phyloP scores from a whole-genome alignment of 2,329 filamentous ascomycete genomes.

The Alternaria incomplexa region DNA sequence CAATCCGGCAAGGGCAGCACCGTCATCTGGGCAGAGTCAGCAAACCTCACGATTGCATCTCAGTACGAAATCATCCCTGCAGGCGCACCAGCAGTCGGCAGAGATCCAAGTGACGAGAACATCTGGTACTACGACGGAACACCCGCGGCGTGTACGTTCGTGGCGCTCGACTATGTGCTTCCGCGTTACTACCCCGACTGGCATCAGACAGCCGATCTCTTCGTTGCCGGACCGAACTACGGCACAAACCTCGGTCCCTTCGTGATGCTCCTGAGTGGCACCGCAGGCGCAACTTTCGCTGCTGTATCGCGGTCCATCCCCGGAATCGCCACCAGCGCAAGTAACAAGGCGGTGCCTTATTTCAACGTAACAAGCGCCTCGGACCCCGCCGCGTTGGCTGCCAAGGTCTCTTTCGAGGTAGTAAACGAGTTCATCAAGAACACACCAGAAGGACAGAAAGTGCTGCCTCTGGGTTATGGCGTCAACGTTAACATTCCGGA shows the following conservation, averaged over 20 bases:
- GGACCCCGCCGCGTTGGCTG: constrained; percentile 54
- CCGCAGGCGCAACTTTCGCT: constrained; percentile 57
- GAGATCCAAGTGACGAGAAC: constrained; percentile 58
- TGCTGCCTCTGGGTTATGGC: constrained; percentile 60
- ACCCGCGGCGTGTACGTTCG: constrained; percentile 61
- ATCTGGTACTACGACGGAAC: constrained; percentile 69
- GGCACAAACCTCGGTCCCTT: constrained; percentile 62
- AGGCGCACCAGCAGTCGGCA: constrained; percentile 57
- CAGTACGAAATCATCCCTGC: constrained; percentile 56
- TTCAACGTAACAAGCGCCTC: constrained; percentile 54
- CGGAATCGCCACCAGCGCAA: constrained; percentile 58
- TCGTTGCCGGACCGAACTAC: constrained; percentile 63
- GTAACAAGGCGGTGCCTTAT: constrained; percentile 49
- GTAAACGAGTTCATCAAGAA: constrained; percentile 55
- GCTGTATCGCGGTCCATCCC: constrained; percentile 59
- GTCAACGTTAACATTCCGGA: constrained; percentile 59
- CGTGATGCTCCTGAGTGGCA: constrained; percentile 41
- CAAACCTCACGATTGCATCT: constrained; percentile 51
- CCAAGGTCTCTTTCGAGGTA: constrained; percentile 53
- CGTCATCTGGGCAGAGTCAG: constrained; percentile 51
- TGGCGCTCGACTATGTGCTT: constrained; percentile 63
- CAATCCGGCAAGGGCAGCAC: constrained; percentile 56
- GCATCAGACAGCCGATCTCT: constrained; percentile 60
- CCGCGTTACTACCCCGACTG: constrained; percentile 49
- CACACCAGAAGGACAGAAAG: constrained; percentile 33